Evolutionary conservation across 345 rosid genomes (phyloP).

Genomic region (Eucalyptus lansdowneana): DNA sequence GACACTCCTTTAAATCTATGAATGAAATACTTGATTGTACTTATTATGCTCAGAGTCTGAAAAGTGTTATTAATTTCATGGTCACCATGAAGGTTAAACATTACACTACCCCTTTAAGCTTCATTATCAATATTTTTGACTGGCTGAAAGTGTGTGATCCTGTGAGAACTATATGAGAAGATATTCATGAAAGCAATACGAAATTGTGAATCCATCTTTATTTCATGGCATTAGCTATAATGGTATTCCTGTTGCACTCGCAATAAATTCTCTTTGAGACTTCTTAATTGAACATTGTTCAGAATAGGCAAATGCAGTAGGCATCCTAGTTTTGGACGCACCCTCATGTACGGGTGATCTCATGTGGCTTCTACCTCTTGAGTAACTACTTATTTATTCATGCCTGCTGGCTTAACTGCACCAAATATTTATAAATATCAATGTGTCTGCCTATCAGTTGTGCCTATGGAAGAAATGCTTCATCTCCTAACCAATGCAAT

Average conservation of each 20-base stretch:
- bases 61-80: neutral
- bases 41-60: neutral
- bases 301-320: neutral
- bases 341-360: neutral
- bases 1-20: neutral
- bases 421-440: neutral
- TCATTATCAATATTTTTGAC: neutral
- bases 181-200: neutral
- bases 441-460: neutral
- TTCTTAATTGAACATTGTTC: neutral
- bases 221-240: neutral
- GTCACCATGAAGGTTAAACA: neutral
- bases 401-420: neutral
- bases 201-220: neutral
- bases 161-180: neutral
- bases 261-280: neutral
- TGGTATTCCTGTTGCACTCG: neutral
- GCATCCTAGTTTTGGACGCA: neutral
- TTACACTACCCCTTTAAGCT: neutral
- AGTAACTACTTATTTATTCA: neutral
- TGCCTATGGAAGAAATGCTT: neutral
- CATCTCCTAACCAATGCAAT: neutral
- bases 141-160: neutral
- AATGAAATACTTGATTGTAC: neutral
- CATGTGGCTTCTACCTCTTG: neutral